A percentile compares a stretch with the other conserved stretches of the same genome.
These are phyloP conservation scores for Colletotrichum shisoi DNA, from an alignment of 2,329 filamentous ascomycete genomes.

Conservation along the genomic window DNA sequence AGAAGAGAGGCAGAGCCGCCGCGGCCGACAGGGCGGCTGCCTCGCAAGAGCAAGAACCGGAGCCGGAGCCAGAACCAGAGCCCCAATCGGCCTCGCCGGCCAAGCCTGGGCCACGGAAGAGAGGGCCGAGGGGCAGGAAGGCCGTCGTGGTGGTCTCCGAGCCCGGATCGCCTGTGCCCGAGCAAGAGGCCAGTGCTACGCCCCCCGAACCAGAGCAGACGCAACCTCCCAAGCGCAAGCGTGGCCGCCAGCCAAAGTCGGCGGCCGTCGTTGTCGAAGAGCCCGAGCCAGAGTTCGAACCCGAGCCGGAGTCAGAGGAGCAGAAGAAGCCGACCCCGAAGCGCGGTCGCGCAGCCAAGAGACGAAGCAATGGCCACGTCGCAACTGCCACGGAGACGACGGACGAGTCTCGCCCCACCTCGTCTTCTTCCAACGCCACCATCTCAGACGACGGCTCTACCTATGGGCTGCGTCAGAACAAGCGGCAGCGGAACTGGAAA, in stretches of 20 bases:
- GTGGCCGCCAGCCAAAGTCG: slow-evolving; percentile 36
- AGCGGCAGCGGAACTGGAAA: slow-evolving; percentile 63
- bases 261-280: slow-evolving; percentile 23
- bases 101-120: slow-evolving; percentile 29
- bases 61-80: slow-evolving; percentile 27
- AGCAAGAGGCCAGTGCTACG: slow-evolving; percentile 29
- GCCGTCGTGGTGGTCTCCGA: slow-evolving; percentile 32
- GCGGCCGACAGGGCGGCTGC: slow-evolving; percentile 19
- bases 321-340: slow-evolving; percentile 29
- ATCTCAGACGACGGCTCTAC: slow-evolving; percentile 42
- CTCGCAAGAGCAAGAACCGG: slow-evolving; percentile 23
- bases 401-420: slow-evolving; percentile 61
- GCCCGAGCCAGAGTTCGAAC: slow-evolving; percentile 13
- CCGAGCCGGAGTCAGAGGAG: slow-evolving; percentile 15
- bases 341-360: slow-evolving; percentile 32
- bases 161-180: slow-evolving; percentile 31
- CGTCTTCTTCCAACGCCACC: slow-evolving; percentile 62
- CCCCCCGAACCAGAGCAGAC: slow-evolving; percentile 30
- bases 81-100: slow-evolving; percentile 21
- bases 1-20: slow-evolving; percentile 45
- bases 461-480: slow-evolving; percentile 43
- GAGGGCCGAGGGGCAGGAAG: slow-evolving; percentile 33
- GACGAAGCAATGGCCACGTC: slow-evolving; percentile 33
- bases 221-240: slow-evolving; percentile 36
- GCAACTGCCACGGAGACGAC: slow-evolving; percentile 42